Percentiles rank a stretch among this genome's conserved stretches.
Conservation (phyloP, 2,329 filamentous ascomycete species). For the Zasmidium cellare region DNA sequence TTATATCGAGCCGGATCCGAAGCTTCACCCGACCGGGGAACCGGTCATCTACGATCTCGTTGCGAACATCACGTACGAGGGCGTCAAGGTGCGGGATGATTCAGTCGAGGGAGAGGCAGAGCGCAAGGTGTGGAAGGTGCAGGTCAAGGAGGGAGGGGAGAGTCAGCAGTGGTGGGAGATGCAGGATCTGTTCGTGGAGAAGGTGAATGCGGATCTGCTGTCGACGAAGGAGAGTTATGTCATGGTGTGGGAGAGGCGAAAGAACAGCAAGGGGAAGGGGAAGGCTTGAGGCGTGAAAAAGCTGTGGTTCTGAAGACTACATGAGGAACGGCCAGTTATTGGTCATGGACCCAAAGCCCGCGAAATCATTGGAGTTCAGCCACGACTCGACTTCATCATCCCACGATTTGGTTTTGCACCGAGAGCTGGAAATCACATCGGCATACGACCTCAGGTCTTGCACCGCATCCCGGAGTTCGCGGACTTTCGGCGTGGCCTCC, state of each 20-base stretch:
- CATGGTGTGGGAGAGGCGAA: slow-evolving; percentile 90
- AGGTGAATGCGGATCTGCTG: slow-evolving; percentile 81
- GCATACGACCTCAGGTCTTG: neutral
- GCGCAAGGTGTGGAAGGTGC: slow-evolving; percentile 93
- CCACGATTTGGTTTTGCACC: no score
- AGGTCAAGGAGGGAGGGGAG: slow-evolving; percentile 67
- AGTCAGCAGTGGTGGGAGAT: slow-evolving; percentile 87
- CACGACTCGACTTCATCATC: no score
- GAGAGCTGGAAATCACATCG: no score
- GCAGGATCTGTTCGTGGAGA: slow-evolving; percentile 91
- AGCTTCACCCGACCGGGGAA: slow-evolving; percentile 68
- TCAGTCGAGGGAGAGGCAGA: slow-evolving; percentile 86
- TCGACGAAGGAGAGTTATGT: slow-evolving; percentile 94
- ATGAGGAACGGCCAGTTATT: no score
- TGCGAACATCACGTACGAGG: slow-evolving; percentile 90
- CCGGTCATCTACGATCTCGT: slow-evolving; percentile 95
- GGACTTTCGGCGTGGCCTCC: neutral
- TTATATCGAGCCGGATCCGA: slow-evolving; percentile 85
- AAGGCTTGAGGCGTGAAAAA: neutral
- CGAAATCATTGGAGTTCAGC: no score
- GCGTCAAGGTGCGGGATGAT: slow-evolving; percentile 72
- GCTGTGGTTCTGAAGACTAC: no score
- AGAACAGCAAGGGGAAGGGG: slow-evolving; percentile 34
- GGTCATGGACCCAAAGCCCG: no score
- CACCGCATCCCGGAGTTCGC: neutral